These are phyloP conservation scores for Carex parvula DNA, from an alignment of 176 grass and related monocot species.

Conservation along the genomic window DNA sequence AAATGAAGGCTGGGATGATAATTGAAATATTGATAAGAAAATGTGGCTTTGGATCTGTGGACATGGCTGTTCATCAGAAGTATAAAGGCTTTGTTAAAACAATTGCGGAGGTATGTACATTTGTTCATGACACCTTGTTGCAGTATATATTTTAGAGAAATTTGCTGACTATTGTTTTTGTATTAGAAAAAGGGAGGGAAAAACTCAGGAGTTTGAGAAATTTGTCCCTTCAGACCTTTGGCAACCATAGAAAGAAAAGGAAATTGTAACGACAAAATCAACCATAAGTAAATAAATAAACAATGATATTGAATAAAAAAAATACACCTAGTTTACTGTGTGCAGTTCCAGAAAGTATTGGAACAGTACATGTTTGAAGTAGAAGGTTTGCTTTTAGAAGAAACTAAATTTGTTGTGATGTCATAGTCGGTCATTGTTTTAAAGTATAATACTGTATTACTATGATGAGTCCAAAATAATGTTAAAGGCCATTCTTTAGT, in stretches of 20 bases:
- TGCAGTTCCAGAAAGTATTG: neutral
- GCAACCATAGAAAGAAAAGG: neutral
- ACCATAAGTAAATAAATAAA: neutral
- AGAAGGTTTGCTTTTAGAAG: slow-evolving; percentile 2
- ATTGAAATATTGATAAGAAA: slow-evolving; percentile 93
- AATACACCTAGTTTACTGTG: neutral
- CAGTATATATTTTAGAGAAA: neutral
- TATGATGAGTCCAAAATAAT: neutral
- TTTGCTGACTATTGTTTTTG: neutral
- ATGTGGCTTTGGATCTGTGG: slow-evolving; percentile 65
- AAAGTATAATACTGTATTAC: neutral
- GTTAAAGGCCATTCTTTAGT: neutral
- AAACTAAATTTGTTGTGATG: neutral
- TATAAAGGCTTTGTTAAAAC: slow-evolving; percentile 70
- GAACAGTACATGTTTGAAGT: neutral
- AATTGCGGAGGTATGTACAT: slow-evolving; percentile 49
- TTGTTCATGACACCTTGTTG: neutral
- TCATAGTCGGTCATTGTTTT: neutral
- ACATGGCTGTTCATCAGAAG: slow-evolving; percentile 51
- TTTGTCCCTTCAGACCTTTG: neutral
- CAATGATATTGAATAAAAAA: neutral
- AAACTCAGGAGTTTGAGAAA: no score
- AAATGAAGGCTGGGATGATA: slow-evolving; percentile 68
- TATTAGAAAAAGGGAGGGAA: neutral
- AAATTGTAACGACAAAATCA: neutral